A percentile compares a stretch with the other conserved stretches of the same genome.
Conservation (phyloP, 1,284 basidiomycete genomes). For the Leccinum cinnamomeum region DNA sequence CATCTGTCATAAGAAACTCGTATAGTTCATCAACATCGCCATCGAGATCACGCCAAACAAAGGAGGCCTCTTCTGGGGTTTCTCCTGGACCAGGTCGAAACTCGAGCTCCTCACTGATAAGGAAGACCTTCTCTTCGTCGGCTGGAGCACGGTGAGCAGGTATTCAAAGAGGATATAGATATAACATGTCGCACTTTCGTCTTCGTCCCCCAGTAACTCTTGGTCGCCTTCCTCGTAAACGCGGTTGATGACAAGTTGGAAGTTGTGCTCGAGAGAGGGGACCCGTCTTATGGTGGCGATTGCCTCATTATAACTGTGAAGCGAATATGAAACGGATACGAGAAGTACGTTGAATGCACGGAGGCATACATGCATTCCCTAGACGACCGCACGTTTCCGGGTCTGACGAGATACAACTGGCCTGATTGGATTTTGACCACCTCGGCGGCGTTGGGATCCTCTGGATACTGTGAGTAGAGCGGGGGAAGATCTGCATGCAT, state of each 20-base stretch:
- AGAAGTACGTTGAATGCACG: neutral
- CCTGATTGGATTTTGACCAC: constrained; percentile 94
- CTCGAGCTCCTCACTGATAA: constrained; percentile 86
- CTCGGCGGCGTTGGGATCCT: constrained; percentile 86
- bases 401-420: constrained; percentile 88
- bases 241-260: constrained; percentile 94
- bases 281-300: constrained; percentile 92
- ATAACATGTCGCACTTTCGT: constrained; percentile 72
- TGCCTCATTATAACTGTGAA: constrained; percentile 86
- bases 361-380: constrained; percentile 93
- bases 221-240: constrained; percentile 97
- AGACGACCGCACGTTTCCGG: constrained; percentile 86
- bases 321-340: constrained; percentile 7
- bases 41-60: constrained; percentile 88
- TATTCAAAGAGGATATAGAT: neutral
- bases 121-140: constrained; percentile 89
- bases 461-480: constrained; percentile 40
- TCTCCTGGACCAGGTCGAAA: constrained; percentile 74
- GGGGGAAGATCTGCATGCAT: constrained; percentile 13
- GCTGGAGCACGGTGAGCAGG: constrained; percentile 45
- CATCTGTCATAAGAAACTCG: constrained; percentile 73
- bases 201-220: constrained; percentile 90
- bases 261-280: constrained; percentile 82
- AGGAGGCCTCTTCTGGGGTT: constrained; percentile 79
- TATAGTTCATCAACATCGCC: constrained; percentile 81